These are phyloP conservation scores for Pleurotus cornucopiae DNA, from an alignment of 768 basidiomycete genomes.

Conservation along the genomic window DNA sequence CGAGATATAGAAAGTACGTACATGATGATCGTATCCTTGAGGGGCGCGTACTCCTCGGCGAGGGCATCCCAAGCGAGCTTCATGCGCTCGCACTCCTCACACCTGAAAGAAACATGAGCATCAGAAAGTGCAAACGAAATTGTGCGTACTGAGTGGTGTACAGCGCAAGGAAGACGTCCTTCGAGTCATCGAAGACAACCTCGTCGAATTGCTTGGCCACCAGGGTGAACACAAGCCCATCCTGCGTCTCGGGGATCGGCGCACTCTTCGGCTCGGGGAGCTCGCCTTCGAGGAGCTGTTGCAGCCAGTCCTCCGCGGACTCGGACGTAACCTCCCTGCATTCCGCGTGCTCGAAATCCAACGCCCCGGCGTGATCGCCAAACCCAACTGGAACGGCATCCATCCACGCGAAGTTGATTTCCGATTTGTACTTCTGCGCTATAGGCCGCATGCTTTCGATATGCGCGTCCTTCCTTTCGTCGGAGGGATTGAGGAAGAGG, in stretches of 20 bases:
- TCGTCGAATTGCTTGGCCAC: slow-evolving; percentile 90
- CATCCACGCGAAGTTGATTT: slow-evolving; percentile 97
- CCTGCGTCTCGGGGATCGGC: slow-evolving; percentile 78
- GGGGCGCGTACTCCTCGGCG: slow-evolving; percentile 73
- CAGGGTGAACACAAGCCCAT: slow-evolving; percentile 75
- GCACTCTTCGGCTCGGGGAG: slow-evolving; percentile 89
- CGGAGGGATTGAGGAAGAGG: slow-evolving; percentile 83
- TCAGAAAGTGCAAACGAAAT: slow-evolving; percentile 1
- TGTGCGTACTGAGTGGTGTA: slow-evolving; percentile 86
- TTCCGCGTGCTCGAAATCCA: slow-evolving; percentile 79
- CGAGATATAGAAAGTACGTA: slow-evolving; percentile 27
- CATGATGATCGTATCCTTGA: slow-evolving; percentile 78
- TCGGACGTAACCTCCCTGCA: slow-evolving; percentile 64
- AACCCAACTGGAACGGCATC: slow-evolving; percentile 76
- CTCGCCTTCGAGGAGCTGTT: slow-evolving; percentile 64
- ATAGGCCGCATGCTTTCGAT: slow-evolving; percentile 70
- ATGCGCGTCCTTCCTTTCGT: slow-evolving; percentile 56
- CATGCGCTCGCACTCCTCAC: slow-evolving; percentile 94
- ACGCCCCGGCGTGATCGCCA: slow-evolving; percentile 90
- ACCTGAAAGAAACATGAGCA: slow-evolving; percentile 39
- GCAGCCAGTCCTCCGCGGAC: slow-evolving; percentile 54
- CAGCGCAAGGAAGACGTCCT: slow-evolving; percentile 96
- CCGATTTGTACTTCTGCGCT: slow-evolving; percentile 76
- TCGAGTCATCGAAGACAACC: slow-evolving; percentile 77
- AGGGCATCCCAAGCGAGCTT: slow-evolving; percentile 92